These are phyloP conservation scores for Coffea eugenioides DNA, from an alignment of 257 asterid species.

Conservation along the genomic window DNA sequence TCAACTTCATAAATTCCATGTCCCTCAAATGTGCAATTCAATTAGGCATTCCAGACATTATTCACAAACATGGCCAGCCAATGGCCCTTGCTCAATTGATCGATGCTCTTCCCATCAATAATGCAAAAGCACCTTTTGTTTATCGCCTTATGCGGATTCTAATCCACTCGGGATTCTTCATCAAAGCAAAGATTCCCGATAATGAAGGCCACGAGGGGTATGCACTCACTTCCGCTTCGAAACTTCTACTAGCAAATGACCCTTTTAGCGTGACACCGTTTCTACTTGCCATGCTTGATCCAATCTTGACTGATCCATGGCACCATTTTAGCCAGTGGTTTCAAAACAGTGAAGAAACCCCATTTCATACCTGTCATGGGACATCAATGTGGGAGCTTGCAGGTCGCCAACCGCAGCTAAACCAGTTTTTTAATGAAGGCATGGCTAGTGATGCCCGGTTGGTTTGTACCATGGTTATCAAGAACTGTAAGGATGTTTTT, in stretches of 20 bases:
- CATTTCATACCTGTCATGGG: slow-evolving; percentile 6
- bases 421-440: background rate
- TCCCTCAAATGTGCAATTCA: slow-evolving; percentile 29
- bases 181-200: background rate
- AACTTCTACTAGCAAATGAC: slow-evolving; percentile 16
- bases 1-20: slow-evolving; percentile 22
- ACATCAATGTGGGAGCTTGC: background rate
- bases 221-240: slow-evolving; percentile 20
- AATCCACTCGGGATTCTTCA: slow-evolving; percentile 21
- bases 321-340: slow-evolving; percentile 18
- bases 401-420: background rate
- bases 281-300: slow-evolving; percentile 15
- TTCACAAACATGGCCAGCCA: slow-evolving; percentile 18
- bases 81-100: slow-evolving; percentile 8
- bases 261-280: slow-evolving; percentile 4
- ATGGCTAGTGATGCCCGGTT: slow-evolving; percentile 21
- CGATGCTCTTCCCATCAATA: slow-evolving; percentile 20
- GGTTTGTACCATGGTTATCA: background rate
- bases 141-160: slow-evolving; percentile 18
- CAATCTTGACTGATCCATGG: slow-evolving; percentile 16
- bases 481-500: slow-evolving; percentile 6
- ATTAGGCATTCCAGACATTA: slow-evolving; percentile 26
- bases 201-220: slow-evolving; percentile 2
- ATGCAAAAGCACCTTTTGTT: slow-evolving; percentile 1
- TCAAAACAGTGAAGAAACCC: background rate